Conservation (phyloP, 371 early-diverging fungal species). For the Fennellomyces sp. region DNA sequence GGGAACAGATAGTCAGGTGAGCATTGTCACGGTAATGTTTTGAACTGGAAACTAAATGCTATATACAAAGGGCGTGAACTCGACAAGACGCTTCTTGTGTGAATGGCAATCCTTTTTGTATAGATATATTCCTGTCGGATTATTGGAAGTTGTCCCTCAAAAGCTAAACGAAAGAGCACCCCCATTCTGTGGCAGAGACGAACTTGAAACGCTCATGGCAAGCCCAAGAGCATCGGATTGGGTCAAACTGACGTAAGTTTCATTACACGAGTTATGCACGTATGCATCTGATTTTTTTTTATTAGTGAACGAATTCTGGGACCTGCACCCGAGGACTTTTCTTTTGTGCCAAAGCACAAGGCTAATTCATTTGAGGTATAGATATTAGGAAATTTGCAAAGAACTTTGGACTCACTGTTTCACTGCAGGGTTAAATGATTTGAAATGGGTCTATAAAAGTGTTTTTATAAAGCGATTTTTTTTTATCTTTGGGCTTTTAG, state of each 20-base stretch:
- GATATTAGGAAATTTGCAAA: background rate
- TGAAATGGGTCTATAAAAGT: too few relatives aligned
- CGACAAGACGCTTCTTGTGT: conserved; percentile 85
- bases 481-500: too few relatives aligned
- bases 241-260: conserved; percentile 81
- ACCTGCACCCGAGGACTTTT: conserved; percentile 84
- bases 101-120: conserved; percentile 92
- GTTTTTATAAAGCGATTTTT: too few relatives aligned
- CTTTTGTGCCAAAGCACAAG: conserved; percentile 93
- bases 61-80: conserved; percentile 70
- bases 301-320: conserved; percentile 80
- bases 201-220: conserved; percentile 94
- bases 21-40: background rate
- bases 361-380: conserved; percentile 79
- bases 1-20: conserved; percentile 84
- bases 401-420: too few relatives aligned
- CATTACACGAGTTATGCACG: too few relatives aligned
- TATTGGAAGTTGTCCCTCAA: conserved; percentile 90
- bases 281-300: background rate
- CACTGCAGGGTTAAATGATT: too few relatives aligned
- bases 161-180: conserved; percentile 92
- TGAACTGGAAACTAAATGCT: background rate
- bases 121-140: conserved; percentile 87
- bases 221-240: conserved; percentile 82
- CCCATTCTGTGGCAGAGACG: conserved; percentile 84